Evolutionary conservation across 352 stramenopile species (phyloP), one percentile per base, ranked within the genome.

Genomic region (Pythium chondricola): DNA sequence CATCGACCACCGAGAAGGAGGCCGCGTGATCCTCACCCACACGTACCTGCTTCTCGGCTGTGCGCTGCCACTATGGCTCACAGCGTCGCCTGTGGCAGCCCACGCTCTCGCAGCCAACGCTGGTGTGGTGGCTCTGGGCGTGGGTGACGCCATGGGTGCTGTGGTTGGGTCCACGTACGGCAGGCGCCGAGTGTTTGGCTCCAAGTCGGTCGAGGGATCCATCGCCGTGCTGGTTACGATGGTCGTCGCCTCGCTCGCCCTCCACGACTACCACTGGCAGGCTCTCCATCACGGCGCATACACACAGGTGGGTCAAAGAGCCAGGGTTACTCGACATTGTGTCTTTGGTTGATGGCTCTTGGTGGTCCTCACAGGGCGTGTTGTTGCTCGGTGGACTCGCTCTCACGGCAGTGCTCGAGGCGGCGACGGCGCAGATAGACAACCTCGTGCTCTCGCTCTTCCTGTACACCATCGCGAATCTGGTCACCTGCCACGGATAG

Each of bases 381-480:
- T 17, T 69, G 18, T 53, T 83, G 6, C 7, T 66, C 4, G 17
- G 31, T 6, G 67, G 58, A 14, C 43, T 70, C 6, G 30, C 81
- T 7, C 62, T 88, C 40, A 90, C 79, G 18, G 85, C 58, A 31
- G 36, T 85, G 1, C 63, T 90, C 18, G 81, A 93, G 30, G 79
- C 73, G 0, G 63, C 72, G 11, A 89, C 81, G 13, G 60, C 71
- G 7, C 81, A 90, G 50, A 93, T 93, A 52, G 81, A 93, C 63
- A 93, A 93, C 57, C 64, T 90, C 42, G 77, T 90, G 21, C 63
- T 93, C 4, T 80, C 81, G 26, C 69, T 93, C 8, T 85, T 76
- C 51, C 74, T 85, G 22, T 85, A 73, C 40, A 64, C 54, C 3
- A 30, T 65, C 18, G 74, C 65, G 49, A 87, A 83, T 42, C 52